Evolutionary conservation across 176 grass and related monocot species (phyloP).

Genomic region (Juncus inflexus): DNA sequence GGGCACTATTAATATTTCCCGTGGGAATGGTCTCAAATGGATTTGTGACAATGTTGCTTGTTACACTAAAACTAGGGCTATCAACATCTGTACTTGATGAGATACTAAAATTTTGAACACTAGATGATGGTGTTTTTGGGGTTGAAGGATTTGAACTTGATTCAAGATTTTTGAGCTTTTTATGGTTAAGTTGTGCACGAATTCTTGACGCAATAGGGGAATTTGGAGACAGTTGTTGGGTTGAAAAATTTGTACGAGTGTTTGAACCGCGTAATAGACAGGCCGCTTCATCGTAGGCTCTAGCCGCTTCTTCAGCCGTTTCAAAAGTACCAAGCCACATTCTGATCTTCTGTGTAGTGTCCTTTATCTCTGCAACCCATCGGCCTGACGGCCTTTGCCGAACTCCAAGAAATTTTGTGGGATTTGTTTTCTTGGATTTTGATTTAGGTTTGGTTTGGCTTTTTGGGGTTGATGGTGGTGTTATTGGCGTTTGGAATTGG

Average conservation of each 20-base stretch:
- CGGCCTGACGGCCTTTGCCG: slow-evolving; percentile 64
- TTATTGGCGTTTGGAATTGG: slow-evolving; percentile 43
- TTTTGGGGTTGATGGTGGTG: slow-evolving; percentile 24
- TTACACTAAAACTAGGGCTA: slow-evolving; percentile 8
- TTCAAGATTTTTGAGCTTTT: slow-evolving; percentile 57
- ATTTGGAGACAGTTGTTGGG: slow-evolving; percentile 33
- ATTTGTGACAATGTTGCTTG: slow-evolving; percentile 16
- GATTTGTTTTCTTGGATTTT: slow-evolving; percentile 48
- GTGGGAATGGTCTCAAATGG: slow-evolving; percentile 8
- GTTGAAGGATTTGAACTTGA: slow-evolving; percentile 26
- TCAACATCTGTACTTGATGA: slow-evolving; percentile 12
- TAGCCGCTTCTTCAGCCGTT: slow-evolving; percentile 54
- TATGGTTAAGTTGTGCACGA: slow-evolving; percentile 64
- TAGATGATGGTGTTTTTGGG: neutral
- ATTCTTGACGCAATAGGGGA: slow-evolving; percentile 71
- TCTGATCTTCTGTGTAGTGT: slow-evolving; percentile 88
- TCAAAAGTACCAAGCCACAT: slow-evolving; percentile 98
- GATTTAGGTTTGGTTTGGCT: slow-evolving; percentile 56
- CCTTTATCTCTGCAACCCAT: slow-evolving; percentile 98
- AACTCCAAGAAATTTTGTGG: slow-evolving; percentile 85
- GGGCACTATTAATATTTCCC: slow-evolving; percentile 16
- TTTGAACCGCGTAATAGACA: slow-evolving; percentile 79
- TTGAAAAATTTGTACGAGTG: slow-evolving; percentile 76
- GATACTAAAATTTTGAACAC: neutral
- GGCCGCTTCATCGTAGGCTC: slow-evolving; percentile 73